Base-by-base conservation (phyloP, 192 early-diverging fungal genomes). In the Entrophospora sp. region DNA sequence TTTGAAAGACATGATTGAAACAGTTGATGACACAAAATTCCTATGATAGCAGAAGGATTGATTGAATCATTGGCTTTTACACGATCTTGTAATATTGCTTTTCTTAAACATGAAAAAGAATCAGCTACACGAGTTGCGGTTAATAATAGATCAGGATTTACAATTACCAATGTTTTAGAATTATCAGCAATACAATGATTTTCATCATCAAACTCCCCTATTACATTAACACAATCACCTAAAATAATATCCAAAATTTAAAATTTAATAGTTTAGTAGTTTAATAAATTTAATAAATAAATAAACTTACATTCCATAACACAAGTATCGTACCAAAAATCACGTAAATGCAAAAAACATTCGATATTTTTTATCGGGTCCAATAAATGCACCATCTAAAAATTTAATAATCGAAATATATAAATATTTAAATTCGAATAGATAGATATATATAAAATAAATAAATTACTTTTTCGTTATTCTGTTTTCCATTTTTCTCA, bases 101-200 rank as follows among this genome's bases (percentile, higher is more conserved):
- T 87, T 5, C 96, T 83, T 20, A 88, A 63, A 68, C 96, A 98
- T 0, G 64, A 40, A 45, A 88, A 91, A 18, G 83, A 83, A 13
- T 93, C 89, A 0, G 94, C 74, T 3, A 93, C 72, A 4, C 79
- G 71, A 4, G 96, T 93, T 24, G 85, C 81, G 0, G 91, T 79
- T 16, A 97, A 77, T 13, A 98, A 73, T 2, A 68, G 66, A 70
- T 97, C 96, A 2, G 96, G 96, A 48, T 92, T 81, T 14, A 92
- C 69, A 32, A 96, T 81, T 0, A 91, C 67, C 25, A 88, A 73
- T 32, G 79, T 73, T 3, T 86, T 55, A 5, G 63, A 32, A 37
- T 84, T 81, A 63, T 89, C 83, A 28, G 90, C 78, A 10, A 91
- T 71, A 27, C 71, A 71, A 14, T 71, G 67, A 5, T 62, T 56